These are phyloP conservation scores for Posidonia oceanica DNA, from an alignment of 116 monocot genomes.

Conservation along the genomic window DNA sequence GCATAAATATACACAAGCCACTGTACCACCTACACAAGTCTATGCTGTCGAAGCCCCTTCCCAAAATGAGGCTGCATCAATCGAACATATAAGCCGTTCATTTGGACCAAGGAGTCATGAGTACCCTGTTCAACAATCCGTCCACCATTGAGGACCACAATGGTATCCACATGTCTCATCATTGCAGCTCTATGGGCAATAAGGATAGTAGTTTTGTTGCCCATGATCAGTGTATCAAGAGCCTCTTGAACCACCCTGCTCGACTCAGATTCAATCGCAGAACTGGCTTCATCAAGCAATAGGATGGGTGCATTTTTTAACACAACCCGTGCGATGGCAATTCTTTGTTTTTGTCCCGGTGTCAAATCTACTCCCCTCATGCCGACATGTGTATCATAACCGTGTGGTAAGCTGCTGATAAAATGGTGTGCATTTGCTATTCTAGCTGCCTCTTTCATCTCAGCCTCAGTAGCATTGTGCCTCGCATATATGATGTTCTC, in stretches of 20 bases:
- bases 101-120: conserved; percentile 70
- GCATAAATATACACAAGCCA: conserved; percentile 6
- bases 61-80: conserved; percentile 97
- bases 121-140: conserved; percentile 88
- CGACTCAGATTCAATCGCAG: conserved; percentile 84
- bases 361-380: conserved; percentile 96
- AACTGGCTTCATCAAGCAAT: conserved; percentile 90
- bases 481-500: conserved; percentile 96
- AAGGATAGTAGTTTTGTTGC: conserved; percentile 94
- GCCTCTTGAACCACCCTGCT: conserved; percentile 95
- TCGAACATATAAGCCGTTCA: conserved; percentile 86
- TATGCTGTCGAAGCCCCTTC: conserved; percentile 66
- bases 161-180: conserved; percentile 97
- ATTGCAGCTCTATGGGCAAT: conserved; percentile 90
- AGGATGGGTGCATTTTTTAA: conserved; percentile 96
- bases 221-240: conserved; percentile 85
- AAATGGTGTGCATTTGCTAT: conserved; percentile 99
- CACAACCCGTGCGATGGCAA: conserved; percentile 88
- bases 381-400: conserved; percentile 93
- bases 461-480: conserved; percentile 88
- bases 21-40: conserved; percentile 37
- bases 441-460: conserved; percentile 94
- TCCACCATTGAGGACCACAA: conserved; percentile 88
- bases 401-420: conserved; percentile 94
- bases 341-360: conserved; percentile 92